These are phyloP conservation scores for Cercospora canescens DNA, from an alignment of 2,329 filamentous ascomycete genomes.

Conservation along the genomic window DNA sequence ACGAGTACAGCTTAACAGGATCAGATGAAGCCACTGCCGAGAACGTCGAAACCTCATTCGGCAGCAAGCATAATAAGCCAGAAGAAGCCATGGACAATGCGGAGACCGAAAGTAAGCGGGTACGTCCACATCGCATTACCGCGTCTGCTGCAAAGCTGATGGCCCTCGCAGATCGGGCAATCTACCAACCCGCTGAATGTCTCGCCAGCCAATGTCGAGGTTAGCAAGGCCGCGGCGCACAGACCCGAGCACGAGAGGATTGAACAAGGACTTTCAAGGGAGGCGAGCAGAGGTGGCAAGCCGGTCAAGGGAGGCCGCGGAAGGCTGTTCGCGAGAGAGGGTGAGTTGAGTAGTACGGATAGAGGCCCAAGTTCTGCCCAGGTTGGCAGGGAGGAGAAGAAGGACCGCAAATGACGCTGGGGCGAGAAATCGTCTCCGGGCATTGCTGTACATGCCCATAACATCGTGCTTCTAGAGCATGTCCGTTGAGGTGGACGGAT, in stretches of 20 bases:
- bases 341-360: not conserved
- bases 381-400: not conserved
- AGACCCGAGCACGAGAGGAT: conserved; percentile 1
- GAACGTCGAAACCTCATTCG: not conserved
- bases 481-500: not conserved
- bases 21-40: not conserved
- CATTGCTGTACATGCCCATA: not conserved
- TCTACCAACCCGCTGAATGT: not conserved
- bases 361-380: not conserved
- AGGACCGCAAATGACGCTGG: not conserved
- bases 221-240: conserved; percentile 3
- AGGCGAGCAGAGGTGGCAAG: not conserved
- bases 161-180: not conserved
- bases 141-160: not conserved
- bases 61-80: not conserved
- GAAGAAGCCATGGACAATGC: not conserved
- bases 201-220: conserved; percentile 5
- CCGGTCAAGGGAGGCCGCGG: not conserved
- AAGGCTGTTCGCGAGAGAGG: not conserved
- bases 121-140: not conserved
- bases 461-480: not conserved
- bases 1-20: conserved; percentile 1
- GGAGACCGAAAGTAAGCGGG: not conserved
- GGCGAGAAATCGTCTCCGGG: not conserved
- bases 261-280: not conserved